phyloP scores from a whole-genome alignment of 805 yeast genomes.

The Yamadazyma insecticola region DNA sequence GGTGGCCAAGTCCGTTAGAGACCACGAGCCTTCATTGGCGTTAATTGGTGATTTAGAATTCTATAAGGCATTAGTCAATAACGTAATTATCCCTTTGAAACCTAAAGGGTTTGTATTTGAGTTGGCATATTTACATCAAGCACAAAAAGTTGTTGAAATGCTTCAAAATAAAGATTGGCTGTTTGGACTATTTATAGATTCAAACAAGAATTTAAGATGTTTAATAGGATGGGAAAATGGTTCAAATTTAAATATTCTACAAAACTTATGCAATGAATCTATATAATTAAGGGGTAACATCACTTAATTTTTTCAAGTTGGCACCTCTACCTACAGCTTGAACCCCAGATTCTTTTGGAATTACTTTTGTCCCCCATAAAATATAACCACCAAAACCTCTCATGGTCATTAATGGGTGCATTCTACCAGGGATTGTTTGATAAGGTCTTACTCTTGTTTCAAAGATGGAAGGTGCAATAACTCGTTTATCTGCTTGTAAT shows the following conservation, averaged over 20 bases:
- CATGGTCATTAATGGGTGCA: constrained; percentile 94
- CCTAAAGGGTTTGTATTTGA: constrained; percentile 71
- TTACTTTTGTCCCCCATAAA: constrained; percentile 71
- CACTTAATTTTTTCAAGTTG: constrained; percentile 34
- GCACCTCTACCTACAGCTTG: constrained; percentile 68
- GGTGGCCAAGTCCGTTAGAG: constrained; percentile 60
- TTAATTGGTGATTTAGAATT: constrained; percentile 75
- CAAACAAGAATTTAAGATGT: constrained; percentile 50
- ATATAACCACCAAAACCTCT: constrained; percentile 90
- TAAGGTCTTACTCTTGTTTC: constrained; percentile 82
- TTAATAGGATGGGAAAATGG: constrained; percentile 55
- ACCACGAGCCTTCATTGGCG: constrained; percentile 75
- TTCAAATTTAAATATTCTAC: constrained; percentile 5
- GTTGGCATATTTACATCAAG: constrained; percentile 63
- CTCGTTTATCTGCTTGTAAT: constrained; percentile 61
- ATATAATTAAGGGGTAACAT: constrained; percentile 12
- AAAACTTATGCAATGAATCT: too few relatives aligned
- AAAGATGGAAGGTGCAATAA: constrained; percentile 75
- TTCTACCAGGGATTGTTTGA: constrained; percentile 89
- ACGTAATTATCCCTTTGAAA: constrained; percentile 34
- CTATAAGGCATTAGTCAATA: constrained; percentile 50
- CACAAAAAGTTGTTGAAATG: constrained; percentile 28
- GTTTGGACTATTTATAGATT: constrained; percentile 46
- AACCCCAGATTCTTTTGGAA: constrained; percentile 56
- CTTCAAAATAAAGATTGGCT: constrained; percentile 40